Base-by-base conservation (phyloP, 1,284 basidiomycete genomes). In the Ustilago sp. region DNA sequence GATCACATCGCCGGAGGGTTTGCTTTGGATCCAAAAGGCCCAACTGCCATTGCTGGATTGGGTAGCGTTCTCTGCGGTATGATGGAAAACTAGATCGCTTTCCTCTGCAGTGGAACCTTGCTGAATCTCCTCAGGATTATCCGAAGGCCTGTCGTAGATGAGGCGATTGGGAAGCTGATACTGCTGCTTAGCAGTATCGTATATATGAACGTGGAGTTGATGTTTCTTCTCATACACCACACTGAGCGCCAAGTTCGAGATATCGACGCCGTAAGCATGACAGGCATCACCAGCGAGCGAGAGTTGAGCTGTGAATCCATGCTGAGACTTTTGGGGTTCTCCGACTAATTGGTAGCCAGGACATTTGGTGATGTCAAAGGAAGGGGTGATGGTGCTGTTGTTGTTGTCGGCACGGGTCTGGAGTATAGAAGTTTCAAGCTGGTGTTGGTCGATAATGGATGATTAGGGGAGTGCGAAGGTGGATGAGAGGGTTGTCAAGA, bases 21-120 rank as follows among this genome's bases (percentile, higher is more conserved):
- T 90, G 35, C 90, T 88, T 11, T 89, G 90, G 51, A 93, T 90
- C 92, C 92, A 93, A 85, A 93, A 93, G 2, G 90, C 90, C 82
- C 93, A 93, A 3, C 38, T n/a, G 0, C 92, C 91, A 8, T 48
- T 47, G 11, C 41, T 28, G 1, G 59, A 47, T 28, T 61, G 56
- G 7, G 63, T 68, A 9, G 63, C 65, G 0, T 88, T 88, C 2
- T 88, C 35, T 0, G 90, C 88, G n/a, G 75, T 73, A 81, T 91
- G 91, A 80, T 93, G 90, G 88, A 94, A 94, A 45, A 81, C 77
- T 35, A 88, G 81, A 48, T 87, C 79, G 31, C 83, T 77, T 6
- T 61, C 53, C 1, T 75, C 74, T 6, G 65, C 69, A 5, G 70
- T 75, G 8, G 63, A 68, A 6, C 61, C 79, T 11, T 74, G 34